Evolutionary conservation across 495 filamentous ascomycete genomes (phyloP).

Genomic region (Jackrogersella minutella): DNA sequence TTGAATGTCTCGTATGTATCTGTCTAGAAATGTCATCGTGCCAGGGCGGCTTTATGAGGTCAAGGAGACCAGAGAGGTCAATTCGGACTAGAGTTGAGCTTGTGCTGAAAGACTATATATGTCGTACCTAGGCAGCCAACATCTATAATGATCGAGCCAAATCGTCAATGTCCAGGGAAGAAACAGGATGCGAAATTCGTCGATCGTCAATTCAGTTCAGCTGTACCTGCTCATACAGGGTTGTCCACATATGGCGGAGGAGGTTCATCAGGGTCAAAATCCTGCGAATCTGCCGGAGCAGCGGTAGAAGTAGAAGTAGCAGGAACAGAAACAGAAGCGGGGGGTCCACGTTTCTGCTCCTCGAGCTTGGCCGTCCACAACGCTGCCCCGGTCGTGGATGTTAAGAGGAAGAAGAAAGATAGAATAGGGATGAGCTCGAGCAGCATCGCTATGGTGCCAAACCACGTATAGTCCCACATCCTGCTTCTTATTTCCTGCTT

Average conservation of each 20-base stretch:
- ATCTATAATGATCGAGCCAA: background rate
- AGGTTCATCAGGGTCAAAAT: conserved; percentile 41
- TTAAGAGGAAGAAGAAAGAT: conserved; percentile 89
- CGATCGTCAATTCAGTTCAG: background rate
- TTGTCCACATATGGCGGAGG: conserved; percentile 46
- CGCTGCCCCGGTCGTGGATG: conserved; percentile 78
- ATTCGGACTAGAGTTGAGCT: background rate
- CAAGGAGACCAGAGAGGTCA: background rate
- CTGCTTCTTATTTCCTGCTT: conserved; percentile 70
- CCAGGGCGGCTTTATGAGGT: no score
- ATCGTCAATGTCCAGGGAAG: background rate
- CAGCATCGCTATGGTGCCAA: conserved; percentile 63
- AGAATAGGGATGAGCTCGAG: conserved; percentile 80
- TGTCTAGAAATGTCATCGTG: no score
- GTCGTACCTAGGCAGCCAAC: background rate
- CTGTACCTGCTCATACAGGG: conserved; percentile 38
- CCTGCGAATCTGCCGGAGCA: conserved; percentile 20
- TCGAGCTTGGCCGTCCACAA: conserved; percentile 78
- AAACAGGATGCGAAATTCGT: background rate
- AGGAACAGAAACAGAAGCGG: background rate
- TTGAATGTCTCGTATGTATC: no score
- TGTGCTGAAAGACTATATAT: background rate
- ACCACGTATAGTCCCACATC: conserved; percentile 72
- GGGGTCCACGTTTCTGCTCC: conserved; percentile 38
- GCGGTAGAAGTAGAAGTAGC: background rate